A percentile compares a stretch with the other conserved stretches of the same genome.
These are phyloP conservation scores for Tolypocladium ovalisporum DNA, from an alignment of 2,329 filamentous ascomycete genomes.

Conservation along the genomic window DNA sequence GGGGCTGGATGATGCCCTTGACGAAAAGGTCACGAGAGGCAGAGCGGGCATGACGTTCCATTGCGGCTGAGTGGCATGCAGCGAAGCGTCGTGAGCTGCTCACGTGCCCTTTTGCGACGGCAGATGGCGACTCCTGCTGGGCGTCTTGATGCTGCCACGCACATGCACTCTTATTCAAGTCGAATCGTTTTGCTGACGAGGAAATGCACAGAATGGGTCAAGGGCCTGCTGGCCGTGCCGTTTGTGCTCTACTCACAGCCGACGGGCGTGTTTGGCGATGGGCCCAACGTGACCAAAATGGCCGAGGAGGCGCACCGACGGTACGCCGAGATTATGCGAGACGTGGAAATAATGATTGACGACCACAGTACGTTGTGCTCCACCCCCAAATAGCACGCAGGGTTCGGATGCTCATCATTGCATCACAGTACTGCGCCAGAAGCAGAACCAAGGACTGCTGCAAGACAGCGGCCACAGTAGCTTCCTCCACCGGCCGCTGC, in stretches of 20 bases:
- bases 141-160: not conserved
- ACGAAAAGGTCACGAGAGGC: not conserved
- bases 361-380: constrained; percentile 62
- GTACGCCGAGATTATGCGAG: constrained; percentile 90
- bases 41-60: not conserved
- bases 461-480: constrained; percentile 29
- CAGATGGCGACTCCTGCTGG: not conserved
- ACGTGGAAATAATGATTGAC: constrained; percentile 83
- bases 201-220: constrained; percentile 88
- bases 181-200: not conserved
- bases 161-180: not conserved
- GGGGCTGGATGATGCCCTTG: not conserved
- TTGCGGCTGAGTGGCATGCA: not conserved
- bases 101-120: not conserved
- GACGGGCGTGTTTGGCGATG: constrained; percentile 70
- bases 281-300: constrained; percentile 56
- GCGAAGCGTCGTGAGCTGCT: not conserved
- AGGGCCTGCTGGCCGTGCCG: constrained; percentile 83
- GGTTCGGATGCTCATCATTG: not conserved
- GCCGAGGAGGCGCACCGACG: constrained; percentile 72
- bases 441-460: constrained; percentile 10
- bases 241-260: constrained; percentile 96
- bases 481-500: constrained; percentile 32
- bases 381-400: not conserved
- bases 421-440: constrained; percentile 57